These are phyloP conservation scores for Pseudogymnoascus sp. DNA, from an alignment of 2,329 filamentous ascomycete species.

Conservation along the genomic window DNA sequence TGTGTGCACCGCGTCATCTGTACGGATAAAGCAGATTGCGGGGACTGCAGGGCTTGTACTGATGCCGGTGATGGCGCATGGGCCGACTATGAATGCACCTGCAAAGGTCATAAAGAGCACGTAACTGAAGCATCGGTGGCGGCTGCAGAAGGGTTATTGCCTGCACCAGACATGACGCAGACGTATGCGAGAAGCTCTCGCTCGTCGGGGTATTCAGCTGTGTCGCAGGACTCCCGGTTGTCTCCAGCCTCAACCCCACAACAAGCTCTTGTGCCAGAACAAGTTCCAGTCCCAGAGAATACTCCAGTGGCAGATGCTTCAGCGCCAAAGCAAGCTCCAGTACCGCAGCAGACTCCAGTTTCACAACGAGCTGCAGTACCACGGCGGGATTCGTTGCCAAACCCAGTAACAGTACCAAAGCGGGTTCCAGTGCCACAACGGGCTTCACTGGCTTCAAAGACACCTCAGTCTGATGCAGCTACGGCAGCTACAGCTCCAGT, in stretches of 20 bases:
- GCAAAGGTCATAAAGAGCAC: background rate
- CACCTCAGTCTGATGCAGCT: background rate
- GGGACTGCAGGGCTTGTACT: background rate
- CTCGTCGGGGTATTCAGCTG: background rate
- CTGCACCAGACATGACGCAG: background rate
- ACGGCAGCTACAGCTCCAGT: background rate
- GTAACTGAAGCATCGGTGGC: background rate
- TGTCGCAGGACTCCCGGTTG: background rate
- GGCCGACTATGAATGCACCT: background rate
- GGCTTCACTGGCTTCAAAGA: background rate
- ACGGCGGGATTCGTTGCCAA: background rate
- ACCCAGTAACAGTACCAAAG: background rate
- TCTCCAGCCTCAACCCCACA: background rate
- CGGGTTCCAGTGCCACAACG: background rate
- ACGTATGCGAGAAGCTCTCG: background rate
- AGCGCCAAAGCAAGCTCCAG: background rate
- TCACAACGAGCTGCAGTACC: background rate
- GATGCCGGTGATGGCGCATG: background rate
- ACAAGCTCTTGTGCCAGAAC: background rate
- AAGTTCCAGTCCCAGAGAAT: background rate
- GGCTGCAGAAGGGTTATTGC: background rate
- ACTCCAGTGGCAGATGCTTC: background rate
- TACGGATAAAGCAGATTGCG: background rate
- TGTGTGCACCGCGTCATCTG: background rate
- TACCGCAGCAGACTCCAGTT: background rate